Evolutionary conservation across 2,329 filamentous ascomycete genomes (phyloP).

Genomic region (Xylaria hypoxylon): DNA sequence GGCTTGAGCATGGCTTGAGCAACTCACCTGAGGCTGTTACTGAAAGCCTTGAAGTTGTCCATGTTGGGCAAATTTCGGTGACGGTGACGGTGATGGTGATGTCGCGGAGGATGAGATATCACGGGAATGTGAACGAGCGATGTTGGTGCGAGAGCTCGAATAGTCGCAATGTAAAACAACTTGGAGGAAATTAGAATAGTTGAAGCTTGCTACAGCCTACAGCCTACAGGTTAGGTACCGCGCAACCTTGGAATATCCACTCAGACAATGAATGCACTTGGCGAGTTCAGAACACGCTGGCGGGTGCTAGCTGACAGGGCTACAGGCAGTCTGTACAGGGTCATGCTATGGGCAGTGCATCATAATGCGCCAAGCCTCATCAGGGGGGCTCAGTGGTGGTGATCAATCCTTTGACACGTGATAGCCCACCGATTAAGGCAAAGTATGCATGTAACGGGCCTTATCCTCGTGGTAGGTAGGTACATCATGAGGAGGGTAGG

Average conservation of each 20-base stretch:
- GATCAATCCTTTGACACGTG: conserved; percentile 17
- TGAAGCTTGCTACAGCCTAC: conserved; percentile 25
- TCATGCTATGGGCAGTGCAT: conserved; percentile 10
- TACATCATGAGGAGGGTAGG: too few relatives aligned
- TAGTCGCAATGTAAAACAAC: conserved; percentile 22
- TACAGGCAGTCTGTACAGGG: conserved; percentile 12
- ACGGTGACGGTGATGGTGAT: background rate
- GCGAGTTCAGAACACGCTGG: conserved; percentile 10
- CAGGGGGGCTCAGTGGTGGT: background rate
- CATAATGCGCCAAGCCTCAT: conserved; percentile 20
- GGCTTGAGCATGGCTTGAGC: conserved; percentile 29
- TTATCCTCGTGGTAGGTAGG: too few relatives aligned
- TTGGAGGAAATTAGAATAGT: conserved; percentile 15
- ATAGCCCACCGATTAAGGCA: conserved; percentile 2
- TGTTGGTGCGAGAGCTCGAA: conserved; percentile 19
- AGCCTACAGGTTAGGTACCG: too few relatives aligned
- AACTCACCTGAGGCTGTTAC: conserved; percentile 67
- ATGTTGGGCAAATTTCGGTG: conserved; percentile 50
- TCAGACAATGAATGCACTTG: conserved; percentile 16
- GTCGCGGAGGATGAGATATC: conserved; percentile 11
- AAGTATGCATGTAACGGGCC: background rate
- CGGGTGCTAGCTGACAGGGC: conserved; percentile 12
- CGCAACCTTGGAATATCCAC: conserved; percentile 8
- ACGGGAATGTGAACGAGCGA: conserved; percentile 11
- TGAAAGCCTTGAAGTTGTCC: conserved; percentile 69